Evolutionary conservation across 257 asterid species (phyloP).

Genomic region (Anisodus acutangulus): DNA sequence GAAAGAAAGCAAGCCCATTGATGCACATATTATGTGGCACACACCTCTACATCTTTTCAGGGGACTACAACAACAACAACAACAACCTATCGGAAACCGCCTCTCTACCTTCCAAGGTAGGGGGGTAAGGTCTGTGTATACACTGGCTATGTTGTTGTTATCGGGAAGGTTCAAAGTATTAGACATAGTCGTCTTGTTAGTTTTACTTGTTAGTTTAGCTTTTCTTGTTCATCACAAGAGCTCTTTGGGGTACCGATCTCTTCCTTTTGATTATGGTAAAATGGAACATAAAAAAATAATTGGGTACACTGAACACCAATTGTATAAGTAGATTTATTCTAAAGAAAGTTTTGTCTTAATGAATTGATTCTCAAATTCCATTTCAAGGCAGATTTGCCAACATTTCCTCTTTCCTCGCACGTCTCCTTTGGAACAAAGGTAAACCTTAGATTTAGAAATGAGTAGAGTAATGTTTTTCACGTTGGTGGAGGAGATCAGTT

Average conservation of each 20-base stretch:
- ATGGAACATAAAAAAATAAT: neutral
- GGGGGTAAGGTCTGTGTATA: no score
- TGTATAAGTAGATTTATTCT: slow-evolving; percentile 14
- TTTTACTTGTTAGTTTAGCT: neutral
- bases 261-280: slow-evolving; percentile 14
- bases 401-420: neutral
- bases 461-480: neutral
- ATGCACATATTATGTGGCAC: neutral
- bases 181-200: slow-evolving; percentile 18
- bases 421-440: neutral
- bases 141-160: neutral
- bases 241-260: neutral
- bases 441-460: neutral
- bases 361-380: slow-evolving; percentile 9
- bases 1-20: neutral
- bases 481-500: no score
- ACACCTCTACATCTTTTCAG: neutral
- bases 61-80: neutral
- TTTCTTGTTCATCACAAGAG: neutral
- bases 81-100: neutral
- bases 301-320: neutral
- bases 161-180: neutral
- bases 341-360: neutral
- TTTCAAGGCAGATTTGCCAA: neutral
- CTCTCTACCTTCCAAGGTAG: no score